phyloP scores from a whole-genome alignment of 164 flowering plant species.

The Chimonanthus salicifolius region DNA sequence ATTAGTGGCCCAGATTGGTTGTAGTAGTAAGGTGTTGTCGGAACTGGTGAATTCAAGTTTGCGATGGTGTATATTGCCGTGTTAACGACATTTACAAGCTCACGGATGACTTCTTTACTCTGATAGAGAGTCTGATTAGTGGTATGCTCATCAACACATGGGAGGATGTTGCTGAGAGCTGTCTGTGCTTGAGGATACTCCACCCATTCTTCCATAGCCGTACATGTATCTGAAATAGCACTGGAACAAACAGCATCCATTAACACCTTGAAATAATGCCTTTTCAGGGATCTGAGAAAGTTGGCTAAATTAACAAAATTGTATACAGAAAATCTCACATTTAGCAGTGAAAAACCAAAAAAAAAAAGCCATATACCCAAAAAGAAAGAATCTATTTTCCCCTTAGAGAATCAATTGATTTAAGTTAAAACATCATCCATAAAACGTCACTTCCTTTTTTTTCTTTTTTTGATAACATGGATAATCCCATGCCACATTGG shows the following conservation, averaged over 20 bases:
- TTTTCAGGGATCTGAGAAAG: no score
- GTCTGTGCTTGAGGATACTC: slow-evolving; percentile 79
- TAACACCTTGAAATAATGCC: background rate
- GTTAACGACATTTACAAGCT: slow-evolving; percentile 62
- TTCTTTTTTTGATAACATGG: no score
- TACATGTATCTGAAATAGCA: slow-evolving; percentile 77
- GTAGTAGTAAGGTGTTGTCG: slow-evolving; percentile 29
- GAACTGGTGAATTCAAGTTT: slow-evolving; percentile 41
- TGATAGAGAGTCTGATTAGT: slow-evolving; percentile 66
- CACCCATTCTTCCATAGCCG: slow-evolving; percentile 94
- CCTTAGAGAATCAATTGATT: no score
- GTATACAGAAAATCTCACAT: no score
- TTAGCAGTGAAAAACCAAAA: no score
- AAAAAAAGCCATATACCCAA: no score
- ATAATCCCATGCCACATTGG: no score
- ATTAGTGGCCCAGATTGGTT: slow-evolving; percentile 88
- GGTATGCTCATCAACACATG: slow-evolving; percentile 80
- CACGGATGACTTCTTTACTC: slow-evolving; percentile 62
- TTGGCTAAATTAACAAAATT: no score
- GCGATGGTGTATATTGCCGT: slow-evolving; percentile 53
- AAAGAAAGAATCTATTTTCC: no score
- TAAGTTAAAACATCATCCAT: no score
- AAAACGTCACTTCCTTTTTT: no score
- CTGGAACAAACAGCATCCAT: slow-evolving; percentile 30
- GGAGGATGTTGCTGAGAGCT: slow-evolving; percentile 80